These are phyloP conservation scores for Cercis canadensis DNA, from an alignment of 306 rosid genomes.

Conservation along the genomic window DNA sequence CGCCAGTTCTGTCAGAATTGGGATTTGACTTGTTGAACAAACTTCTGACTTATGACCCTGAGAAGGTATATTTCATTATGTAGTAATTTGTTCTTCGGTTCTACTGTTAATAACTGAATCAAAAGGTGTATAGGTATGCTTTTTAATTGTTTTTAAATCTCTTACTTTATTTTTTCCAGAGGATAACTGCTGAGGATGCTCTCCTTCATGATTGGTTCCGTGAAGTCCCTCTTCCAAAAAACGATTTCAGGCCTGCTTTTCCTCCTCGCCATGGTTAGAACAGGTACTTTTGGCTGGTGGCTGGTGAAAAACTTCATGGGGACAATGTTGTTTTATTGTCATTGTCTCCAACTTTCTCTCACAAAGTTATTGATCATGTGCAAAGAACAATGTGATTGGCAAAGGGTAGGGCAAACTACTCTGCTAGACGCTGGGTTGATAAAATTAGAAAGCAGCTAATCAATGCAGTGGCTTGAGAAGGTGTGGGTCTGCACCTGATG, in stretches of 20 bases:
- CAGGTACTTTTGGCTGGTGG: slow-evolving; percentile 53
- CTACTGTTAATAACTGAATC: not conserved
- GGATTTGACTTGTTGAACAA: slow-evolving; percentile 86
- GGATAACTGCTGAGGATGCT: slow-evolving; percentile 83
- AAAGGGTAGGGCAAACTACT: slow-evolving; percentile 21
- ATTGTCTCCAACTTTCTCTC: slow-evolving; percentile 36
- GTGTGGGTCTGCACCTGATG: slow-evolving; percentile 32
- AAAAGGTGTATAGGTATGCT: too few species aligned
- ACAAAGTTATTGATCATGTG: slow-evolving; percentile 29
- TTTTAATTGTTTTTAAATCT: not conserved
- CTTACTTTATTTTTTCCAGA: slow-evolving; percentile 50
- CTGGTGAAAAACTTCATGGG: slow-evolving; percentile 37
- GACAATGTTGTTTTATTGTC: slow-evolving; percentile 25
- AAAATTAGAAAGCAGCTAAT: not conserved
- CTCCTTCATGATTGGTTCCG: slow-evolving; percentile 86
- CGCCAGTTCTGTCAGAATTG: slow-evolving; percentile 72
- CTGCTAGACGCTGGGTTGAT: not conserved
- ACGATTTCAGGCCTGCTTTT: slow-evolving; percentile 57
- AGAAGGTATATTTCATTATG: slow-evolving; percentile 52
- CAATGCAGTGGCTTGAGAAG: slow-evolving; percentile 30
- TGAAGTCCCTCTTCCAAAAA: slow-evolving; percentile 76
- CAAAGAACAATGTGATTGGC: slow-evolving; percentile 35
- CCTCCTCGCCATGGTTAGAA: slow-evolving; percentile 53
- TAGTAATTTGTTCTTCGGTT: slow-evolving; percentile 11
- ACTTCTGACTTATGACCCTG: slow-evolving; percentile 76